These are phyloP conservation scores for Eucalyptus microcorys DNA, from an alignment of 345 rosid genomes.

Conservation along the genomic window DNA sequence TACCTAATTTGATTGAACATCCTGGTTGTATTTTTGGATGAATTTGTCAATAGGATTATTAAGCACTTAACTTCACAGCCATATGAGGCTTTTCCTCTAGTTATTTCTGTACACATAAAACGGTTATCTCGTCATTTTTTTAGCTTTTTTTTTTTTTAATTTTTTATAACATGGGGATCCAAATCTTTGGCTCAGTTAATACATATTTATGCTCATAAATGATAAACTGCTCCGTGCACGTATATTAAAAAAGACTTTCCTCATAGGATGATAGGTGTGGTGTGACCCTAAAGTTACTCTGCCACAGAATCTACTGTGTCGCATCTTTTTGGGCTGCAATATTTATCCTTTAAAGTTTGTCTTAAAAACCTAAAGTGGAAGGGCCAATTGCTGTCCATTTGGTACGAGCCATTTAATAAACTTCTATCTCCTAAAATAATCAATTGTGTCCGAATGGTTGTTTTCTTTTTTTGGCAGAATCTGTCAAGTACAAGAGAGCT, in stretches of 20 bases:
- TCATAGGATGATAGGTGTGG: neutral
- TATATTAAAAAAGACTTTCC: neutral
- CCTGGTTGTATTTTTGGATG: neutral
- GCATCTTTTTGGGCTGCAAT: neutral
- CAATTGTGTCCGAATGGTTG: neutral
- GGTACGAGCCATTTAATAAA: neutral
- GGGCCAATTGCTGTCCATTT: no score
- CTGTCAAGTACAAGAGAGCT: neutral
- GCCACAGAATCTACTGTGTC: rapidly evolving
- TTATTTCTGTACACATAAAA: neutral
- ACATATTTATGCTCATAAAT: neutral
- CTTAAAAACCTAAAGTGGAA: no score
- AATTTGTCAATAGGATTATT: neutral
- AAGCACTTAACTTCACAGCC: neutral
- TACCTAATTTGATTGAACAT: neutral
- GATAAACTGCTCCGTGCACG: neutral
- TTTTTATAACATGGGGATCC: neutral
- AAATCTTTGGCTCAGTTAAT: no score
- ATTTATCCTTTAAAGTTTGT: no score
- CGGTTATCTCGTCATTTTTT: neutral
- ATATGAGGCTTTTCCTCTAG: neutral
- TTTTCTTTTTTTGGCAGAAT: neutral
- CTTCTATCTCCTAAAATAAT: neutral
- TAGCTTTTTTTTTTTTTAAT: neutral
- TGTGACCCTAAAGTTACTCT: rapidly evolving